These are phyloP conservation scores for Arctium lappa DNA, from an alignment of 129 eudicot species.

Conservation along the genomic window DNA sequence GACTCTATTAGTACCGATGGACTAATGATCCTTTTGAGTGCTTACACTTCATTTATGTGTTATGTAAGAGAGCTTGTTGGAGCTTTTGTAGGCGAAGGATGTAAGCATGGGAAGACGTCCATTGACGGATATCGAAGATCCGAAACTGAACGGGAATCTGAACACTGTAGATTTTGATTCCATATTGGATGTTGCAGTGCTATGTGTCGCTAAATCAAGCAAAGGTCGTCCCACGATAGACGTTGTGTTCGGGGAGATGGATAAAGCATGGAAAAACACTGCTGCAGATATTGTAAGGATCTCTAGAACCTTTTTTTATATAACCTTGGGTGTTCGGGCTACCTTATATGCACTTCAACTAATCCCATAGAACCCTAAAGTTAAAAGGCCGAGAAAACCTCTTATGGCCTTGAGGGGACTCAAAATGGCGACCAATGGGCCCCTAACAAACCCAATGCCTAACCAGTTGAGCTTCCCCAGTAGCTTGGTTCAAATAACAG, in stretches of 20 bases:
- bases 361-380: not conserved
- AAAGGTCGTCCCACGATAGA: slow-evolving; percentile 67
- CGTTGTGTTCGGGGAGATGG: slow-evolving; percentile 55
- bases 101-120: slow-evolving; percentile 69
- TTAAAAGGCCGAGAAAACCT: not conserved
- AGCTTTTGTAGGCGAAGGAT: slow-evolving; percentile 63
- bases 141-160: slow-evolving; percentile 48
- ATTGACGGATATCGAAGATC: slow-evolving; percentile 63
- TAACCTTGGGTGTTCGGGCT: not conserved
- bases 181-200: slow-evolving; percentile 60
- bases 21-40: not conserved
- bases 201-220: slow-evolving; percentile 71
- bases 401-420: not conserved
- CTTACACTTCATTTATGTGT: not conserved
- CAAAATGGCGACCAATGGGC: too few species aligned
- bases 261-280: slow-evolving; percentile 70
- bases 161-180: slow-evolving; percentile 66
- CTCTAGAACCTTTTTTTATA: not conserved
- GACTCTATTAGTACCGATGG: not conserved
- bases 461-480: too few species aligned
- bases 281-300: slow-evolving; percentile 41
- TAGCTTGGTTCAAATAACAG: too few species aligned
- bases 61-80: not conserved
- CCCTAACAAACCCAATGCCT: too few species aligned
- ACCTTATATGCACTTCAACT: not conserved